phyloP scores from a whole-genome alignment of 2,329 filamentous ascomycete genomes.

The Cercospora nicotianae region DNA sequence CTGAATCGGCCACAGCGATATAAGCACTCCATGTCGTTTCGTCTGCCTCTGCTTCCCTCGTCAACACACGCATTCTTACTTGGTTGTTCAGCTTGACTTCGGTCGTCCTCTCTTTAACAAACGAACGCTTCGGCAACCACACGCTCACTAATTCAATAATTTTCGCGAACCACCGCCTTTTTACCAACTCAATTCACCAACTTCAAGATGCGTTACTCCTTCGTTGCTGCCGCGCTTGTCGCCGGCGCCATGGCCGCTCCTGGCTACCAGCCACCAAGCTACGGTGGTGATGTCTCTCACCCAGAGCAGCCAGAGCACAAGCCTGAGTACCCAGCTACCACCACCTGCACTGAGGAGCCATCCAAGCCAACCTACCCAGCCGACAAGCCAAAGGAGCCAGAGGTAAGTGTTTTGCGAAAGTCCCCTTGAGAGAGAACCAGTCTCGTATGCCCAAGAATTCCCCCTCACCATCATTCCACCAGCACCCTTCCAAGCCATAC shows the following conservation, averaged over 20 bases:
- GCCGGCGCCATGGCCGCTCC: slow-evolving; percentile 24
- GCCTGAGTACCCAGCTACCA: not conserved
- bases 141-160: slow-evolving; percentile 23
- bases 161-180: slow-evolving; percentile 8
- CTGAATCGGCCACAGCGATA: slow-evolving; percentile 20
- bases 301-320: not conserved
- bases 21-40: slow-evolving; percentile 25
- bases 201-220: slow-evolving; percentile 28
- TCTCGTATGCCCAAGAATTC: not conserved
- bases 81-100: slow-evolving; percentile 27
- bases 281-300: slow-evolving; percentile 12
- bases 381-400: not conserved
- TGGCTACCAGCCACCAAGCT: slow-evolving; percentile 15
- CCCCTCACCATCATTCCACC: not conserved
- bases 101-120: slow-evolving; percentile 29
- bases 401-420: not conserved
- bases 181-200: slow-evolving; percentile 4
- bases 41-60: slow-evolving; percentile 7
- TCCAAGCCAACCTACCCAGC: not conserved
- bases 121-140: slow-evolving; percentile 15
- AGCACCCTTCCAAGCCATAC: not conserved
- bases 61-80: slow-evolving; percentile 19
- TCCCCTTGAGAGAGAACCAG: not conserved
- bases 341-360: slow-evolving; percentile 2
- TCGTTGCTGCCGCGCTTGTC: slow-evolving; percentile 29